Evolutionary conservation across 345 rosid genomes (phyloP), one percentile per base, ranked within the genome.

Genomic region (Sisymbrium irio): DNA sequence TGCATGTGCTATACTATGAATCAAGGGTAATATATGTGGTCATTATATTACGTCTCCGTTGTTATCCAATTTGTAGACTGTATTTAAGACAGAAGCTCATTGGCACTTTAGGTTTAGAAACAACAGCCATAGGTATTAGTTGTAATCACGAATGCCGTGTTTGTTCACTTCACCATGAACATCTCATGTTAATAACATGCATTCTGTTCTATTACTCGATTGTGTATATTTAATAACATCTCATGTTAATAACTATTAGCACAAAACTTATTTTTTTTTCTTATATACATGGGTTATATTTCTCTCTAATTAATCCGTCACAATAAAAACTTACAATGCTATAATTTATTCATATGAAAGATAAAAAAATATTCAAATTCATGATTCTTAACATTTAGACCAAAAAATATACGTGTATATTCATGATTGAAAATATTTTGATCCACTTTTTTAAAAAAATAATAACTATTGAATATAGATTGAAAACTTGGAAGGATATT

Each of bases 61-160:
- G 58, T 12, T 65, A 33, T 46, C 39, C 66, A 25, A 5, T 57
- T 25, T 45, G 27, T 27, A 27, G 65, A 59, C 11, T 14, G 35
- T n/a, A 27, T 65, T 14, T 39, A 54, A 54, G 49, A 72, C 18
- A 18, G 15, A 46, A 58, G 22, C 60, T 46, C 35, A 11, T 47
- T 47, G 36, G 44, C 49, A 65, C 13, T 54, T 46, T 57, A 58
- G 54, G 61, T 64, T 66, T 58, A 57, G 51, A 71, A 37, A 42
- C 14, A 55, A 41, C 14, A 22, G 15, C 9, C 36, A 64, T 65
- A 49, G 54, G 68, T 75, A 30, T 3, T 46, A 30, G 67, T 59
- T 65, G 77, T 75, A n/a, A 32, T 67, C 62, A 49, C 56, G 9
- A 59, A 66, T 59, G 67, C 18, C 78, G 73, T 59, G 73, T 67